These are phyloP conservation scores for Colletotrichum aenigma DNA, from an alignment of 2,329 filamentous ascomycete genomes.

Conservation along the genomic window DNA sequence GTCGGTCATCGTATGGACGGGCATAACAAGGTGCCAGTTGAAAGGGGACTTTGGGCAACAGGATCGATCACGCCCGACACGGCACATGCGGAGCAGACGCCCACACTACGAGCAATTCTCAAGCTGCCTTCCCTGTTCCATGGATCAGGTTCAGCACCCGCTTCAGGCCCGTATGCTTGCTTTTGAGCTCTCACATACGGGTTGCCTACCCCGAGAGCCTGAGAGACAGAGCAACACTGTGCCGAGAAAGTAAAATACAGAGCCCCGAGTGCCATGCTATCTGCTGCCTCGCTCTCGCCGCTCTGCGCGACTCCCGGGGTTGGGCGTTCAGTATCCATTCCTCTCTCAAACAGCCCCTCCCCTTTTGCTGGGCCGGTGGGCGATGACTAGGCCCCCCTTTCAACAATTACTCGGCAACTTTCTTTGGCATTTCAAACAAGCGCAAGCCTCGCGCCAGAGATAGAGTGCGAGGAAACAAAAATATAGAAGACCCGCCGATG, in stretches of 20 bases:
- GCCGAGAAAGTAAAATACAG: background rate
- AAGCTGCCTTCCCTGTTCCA: background rate
- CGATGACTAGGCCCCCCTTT: background rate
- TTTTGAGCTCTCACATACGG: background rate
- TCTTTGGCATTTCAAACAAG: background rate
- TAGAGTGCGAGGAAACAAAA: background rate
- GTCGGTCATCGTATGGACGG: background rate
- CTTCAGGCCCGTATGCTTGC: background rate
- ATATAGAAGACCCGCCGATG: background rate
- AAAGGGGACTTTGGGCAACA: background rate
- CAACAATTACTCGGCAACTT: background rate
- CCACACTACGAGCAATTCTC: background rate
- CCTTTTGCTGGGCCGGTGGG: background rate
- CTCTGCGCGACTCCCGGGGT: background rate
- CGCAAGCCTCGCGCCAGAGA: background rate
- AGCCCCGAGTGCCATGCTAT: background rate
- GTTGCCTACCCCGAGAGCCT: background rate
- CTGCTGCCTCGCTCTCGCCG: background rate
- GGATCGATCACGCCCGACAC: slow-evolving; percentile 1
- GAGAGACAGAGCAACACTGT: background rate
- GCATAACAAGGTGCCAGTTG: background rate
- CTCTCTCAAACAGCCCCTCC: background rate
- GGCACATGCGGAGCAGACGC: slow-evolving; percentile 5
- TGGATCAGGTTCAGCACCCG: background rate
- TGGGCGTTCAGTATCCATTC: background rate